Evolutionary conservation across 805 yeast species (phyloP).

Genomic region (Cyberlindnera xylosilytica): DNA sequence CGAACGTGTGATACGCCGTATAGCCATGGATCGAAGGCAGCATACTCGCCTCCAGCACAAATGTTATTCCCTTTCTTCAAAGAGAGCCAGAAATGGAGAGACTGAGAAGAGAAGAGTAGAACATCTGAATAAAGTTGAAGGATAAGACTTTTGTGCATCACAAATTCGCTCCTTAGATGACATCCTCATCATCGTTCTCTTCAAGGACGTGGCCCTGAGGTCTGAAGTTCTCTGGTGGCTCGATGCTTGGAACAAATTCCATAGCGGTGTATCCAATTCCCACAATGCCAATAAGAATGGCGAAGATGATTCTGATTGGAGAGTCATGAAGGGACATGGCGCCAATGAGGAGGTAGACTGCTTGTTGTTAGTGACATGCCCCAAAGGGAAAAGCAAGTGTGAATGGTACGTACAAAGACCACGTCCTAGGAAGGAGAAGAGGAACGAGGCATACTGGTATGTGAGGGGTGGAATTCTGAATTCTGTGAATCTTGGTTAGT

Average conservation of each 20-base stretch:
- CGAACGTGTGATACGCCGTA: too few relatives aligned
- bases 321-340: conserved; percentile 48
- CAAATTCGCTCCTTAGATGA: too few relatives aligned
- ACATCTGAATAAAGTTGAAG: too few relatives aligned
- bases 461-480: conserved; percentile 52
- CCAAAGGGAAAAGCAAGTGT: not conserved
- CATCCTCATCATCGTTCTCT: conserved; percentile 36
- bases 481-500: conserved; percentile 21
- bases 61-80: too few relatives aligned
- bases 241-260: conserved; percentile 71
- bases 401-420: conserved; percentile 50
- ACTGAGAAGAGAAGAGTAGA: too few relatives aligned
- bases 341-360: conserved; percentile 52
- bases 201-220: conserved; percentile 41
- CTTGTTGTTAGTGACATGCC: not conserved
- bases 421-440: conserved; percentile 67
- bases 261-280: conserved; percentile 60
- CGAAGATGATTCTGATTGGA: conserved; percentile 54
- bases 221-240: conserved; percentile 82
- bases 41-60: too few relatives aligned
- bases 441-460: conserved; percentile 59
- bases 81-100: too few relatives aligned
- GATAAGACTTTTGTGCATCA: too few relatives aligned
- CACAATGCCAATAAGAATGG: conserved; percentile 51
- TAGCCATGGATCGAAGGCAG: too few relatives aligned